Evolutionary conservation across 208 protist species (phyloP).

Genomic region (Angomonas deanei): DNA sequence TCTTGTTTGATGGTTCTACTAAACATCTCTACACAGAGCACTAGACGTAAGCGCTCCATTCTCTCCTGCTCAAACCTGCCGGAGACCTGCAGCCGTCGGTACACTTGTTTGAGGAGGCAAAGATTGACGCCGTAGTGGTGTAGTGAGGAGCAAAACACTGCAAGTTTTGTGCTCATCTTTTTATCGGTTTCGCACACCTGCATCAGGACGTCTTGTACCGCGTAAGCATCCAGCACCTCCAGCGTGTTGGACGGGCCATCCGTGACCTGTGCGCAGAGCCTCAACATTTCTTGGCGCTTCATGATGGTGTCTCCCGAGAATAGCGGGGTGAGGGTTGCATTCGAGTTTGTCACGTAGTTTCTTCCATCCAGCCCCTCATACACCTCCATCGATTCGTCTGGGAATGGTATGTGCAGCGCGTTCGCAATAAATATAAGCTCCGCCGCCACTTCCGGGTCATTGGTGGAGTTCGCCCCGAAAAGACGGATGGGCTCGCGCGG

Average conservation of each 20-base stretch:
- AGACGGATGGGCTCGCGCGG: constrained; percentile 41
- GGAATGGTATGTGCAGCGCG: constrained; percentile 65
- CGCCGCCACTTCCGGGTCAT: constrained; percentile 65
- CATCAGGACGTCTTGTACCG: constrained; percentile 34
- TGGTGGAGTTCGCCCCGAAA: constrained; percentile 49
- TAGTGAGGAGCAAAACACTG: constrained; percentile 23
- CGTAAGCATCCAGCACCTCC: constrained; percentile 29
- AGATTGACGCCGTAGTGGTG: constrained; percentile 75
- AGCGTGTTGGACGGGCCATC: constrained; percentile 55
- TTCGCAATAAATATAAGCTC: constrained; percentile 72
- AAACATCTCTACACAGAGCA: constrained; percentile 69
- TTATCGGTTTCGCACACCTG: constrained; percentile 16
- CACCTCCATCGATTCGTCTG: constrained; percentile 54
- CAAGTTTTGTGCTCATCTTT: constrained; percentile 3
- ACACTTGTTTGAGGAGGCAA: constrained; percentile 72
- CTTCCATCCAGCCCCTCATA: constrained; percentile 76
- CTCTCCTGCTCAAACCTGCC: constrained; percentile 4
- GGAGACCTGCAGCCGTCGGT: constrained; percentile 16
- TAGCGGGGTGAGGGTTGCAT: constrained; percentile 65
- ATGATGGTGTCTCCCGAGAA: constrained; percentile 68
- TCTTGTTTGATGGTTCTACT: constrained; percentile 72
- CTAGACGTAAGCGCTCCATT: constrained; percentile 13
- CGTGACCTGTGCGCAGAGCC: constrained; percentile 33
- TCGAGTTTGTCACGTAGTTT: constrained; percentile 77
- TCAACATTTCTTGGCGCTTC: constrained; percentile 78